Evolutionary conservation across 176 grass and related monocot species (phyloP).

Genomic region (Rhynchospora breviuscula): DNA sequence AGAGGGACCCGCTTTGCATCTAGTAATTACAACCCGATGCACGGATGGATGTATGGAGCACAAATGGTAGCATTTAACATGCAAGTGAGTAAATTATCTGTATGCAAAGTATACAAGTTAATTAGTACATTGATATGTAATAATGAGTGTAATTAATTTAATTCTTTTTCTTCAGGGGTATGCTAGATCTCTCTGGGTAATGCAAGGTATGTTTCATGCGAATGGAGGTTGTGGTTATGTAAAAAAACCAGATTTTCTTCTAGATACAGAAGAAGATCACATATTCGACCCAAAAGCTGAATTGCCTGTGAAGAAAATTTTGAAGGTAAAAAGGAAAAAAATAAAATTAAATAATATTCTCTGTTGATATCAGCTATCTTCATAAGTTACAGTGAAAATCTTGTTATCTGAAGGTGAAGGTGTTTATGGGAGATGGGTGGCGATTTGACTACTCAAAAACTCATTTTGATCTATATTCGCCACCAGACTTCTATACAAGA

Average conservation of each 20-base stretch:
- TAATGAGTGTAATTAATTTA: not conserved
- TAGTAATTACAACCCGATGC: slow-evolving; percentile 68
- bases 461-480: slow-evolving; percentile 69
- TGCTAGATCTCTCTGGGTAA: slow-evolving; percentile 71
- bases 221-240: slow-evolving; percentile 91
- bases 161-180: slow-evolving; percentile 32
- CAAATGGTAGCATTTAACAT: slow-evolving; percentile 92
- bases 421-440: slow-evolving; percentile 89
- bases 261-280: slow-evolving; percentile 20
- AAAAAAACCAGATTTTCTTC: slow-evolving; percentile 68
- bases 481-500: slow-evolving; percentile 76
- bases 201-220: slow-evolving; percentile 74
- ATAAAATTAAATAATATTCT: not conserved
- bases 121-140: not conserved
- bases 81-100: slow-evolving; percentile 43
- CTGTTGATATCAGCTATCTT: not conserved
- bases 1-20: slow-evolving; percentile 53
- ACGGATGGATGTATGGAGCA: slow-evolving; percentile 61
- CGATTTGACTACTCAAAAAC: slow-evolving; percentile 53
- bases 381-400: slow-evolving; percentile 1
- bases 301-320: slow-evolving; percentile 38
- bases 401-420: slow-evolving; percentile 54
- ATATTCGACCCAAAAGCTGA: slow-evolving; percentile 43
- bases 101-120: not conserved
- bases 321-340: slow-evolving; percentile 56